Percentiles rank a stretch among this genome's conserved stretches.
Conservation (phyloP, 257 asterid species). For the Gentiana macrophylla region DNA sequence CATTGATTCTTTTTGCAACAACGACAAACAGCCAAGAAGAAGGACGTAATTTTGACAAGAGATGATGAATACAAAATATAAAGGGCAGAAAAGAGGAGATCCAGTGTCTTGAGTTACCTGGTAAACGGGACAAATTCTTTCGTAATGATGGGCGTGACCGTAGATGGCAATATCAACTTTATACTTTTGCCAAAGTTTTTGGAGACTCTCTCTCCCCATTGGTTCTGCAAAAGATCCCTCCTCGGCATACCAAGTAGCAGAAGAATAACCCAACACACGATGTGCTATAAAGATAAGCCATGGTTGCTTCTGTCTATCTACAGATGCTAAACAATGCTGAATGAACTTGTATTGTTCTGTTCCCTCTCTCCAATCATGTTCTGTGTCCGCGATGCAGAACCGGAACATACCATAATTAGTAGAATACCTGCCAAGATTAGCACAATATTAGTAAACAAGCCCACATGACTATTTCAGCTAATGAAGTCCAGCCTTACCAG, state of each 20-base stretch:
- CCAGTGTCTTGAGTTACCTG: conserved; percentile 30
- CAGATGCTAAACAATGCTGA: conserved; percentile 69
- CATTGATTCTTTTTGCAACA: conserved; percentile 44
- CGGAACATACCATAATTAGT: conserved; percentile 92
- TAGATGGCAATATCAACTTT: conserved; percentile 76
- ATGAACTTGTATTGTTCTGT: conserved; percentile 72
- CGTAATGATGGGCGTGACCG: conserved; percentile 70
- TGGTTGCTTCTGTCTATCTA: conserved; percentile 73
- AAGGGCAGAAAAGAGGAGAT: too few relatives aligned
- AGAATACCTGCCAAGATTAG: conserved; percentile 43
- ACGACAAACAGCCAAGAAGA: not conserved
- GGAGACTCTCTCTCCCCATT: conserved; percentile 87
- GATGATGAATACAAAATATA: not conserved
- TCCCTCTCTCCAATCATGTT: conserved; percentile 91
- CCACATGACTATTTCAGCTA: not conserved
- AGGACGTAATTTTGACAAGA: not conserved
- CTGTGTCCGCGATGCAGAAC: conserved; percentile 80
- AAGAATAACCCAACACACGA: conserved; percentile 79
- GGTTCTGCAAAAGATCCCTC: conserved; percentile 81
- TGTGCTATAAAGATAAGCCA: conserved; percentile 85
- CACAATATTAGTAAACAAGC: not conserved
- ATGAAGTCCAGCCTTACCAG: conserved; percentile 37
- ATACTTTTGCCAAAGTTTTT: conserved; percentile 86
- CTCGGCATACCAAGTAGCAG: conserved; percentile 32
- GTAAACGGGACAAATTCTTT: conserved; percentile 71